Evolutionary conservation across 495 filamentous ascomycete genomes (phyloP), one percentile per base, ranked within the genome.

Genomic region (Xylaria grammica): DNA sequence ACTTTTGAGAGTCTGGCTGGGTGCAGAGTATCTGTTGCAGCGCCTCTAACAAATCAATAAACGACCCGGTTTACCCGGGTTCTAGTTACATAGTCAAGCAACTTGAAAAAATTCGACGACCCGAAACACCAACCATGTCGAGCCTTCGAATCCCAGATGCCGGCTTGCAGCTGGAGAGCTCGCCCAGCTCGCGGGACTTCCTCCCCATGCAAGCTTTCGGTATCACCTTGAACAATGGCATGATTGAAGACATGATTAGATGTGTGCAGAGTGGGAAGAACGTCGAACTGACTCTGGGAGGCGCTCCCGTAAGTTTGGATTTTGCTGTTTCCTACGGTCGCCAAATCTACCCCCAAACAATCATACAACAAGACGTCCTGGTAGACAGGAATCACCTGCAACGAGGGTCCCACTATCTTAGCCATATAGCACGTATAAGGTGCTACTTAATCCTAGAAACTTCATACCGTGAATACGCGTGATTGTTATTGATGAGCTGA

Each of bases 201-300:
- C 78, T 80, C 49, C 79, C 81, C 17, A 59, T 67, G 53, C 80
- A 82, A 66, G 80, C 80, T 7, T 87, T 93, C 78, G 87, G 87
- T 64, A 75, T 93, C 62, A 85, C 84, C 27, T 75, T 93, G 62
- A 84, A 81, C 65, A 84, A 90, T 74, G 83, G 76, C 61, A 82
- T 88, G 34, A 84, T 92, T 63, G 86, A 91, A 69, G 86, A 91
- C 32, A 85, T 93, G 75, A 87, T 92, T 62, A 82, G 85, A 66
- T 86, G 82, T 67, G 83, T 90, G 22, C 83, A 86, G 45, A 80
- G 86, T 72, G 85, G 88, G 32, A 83, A 87, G 62, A 84, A 83
- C 50, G 73, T 87, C 40, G 79, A 85, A 75, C 78, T 89, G 76
- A 83, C 79, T 4, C 73, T 89, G 68, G 86, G 85, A 46, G 79